Conservation (phyloP, 257 asterid genomes). For the Pogostemon cablin region DNA sequence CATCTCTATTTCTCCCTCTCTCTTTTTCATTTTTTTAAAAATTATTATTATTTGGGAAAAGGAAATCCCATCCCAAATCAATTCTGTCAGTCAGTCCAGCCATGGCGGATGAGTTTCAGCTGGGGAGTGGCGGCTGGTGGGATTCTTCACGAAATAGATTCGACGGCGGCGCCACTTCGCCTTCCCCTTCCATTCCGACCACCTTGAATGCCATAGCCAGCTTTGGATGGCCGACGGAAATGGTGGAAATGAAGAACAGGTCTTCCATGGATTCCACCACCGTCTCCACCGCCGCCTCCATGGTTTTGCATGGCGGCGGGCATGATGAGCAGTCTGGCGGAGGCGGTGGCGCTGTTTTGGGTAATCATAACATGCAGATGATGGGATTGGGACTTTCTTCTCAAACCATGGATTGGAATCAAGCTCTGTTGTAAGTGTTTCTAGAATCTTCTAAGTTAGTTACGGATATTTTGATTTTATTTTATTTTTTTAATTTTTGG, state of each 20-base stretch:
- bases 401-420: constrained; percentile 74
- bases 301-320: constrained; percentile 18
- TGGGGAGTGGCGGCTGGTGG: constrained; percentile 89
- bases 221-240: constrained; percentile 70
- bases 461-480: too few species aligned
- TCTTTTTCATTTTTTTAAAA: too few species aligned
- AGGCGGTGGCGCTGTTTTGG: constrained; percentile 33
- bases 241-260: constrained; percentile 54
- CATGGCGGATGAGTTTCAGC: constrained; percentile 83
- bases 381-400: constrained; percentile 79
- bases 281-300: constrained; percentile 30
- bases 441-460: background rate
- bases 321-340: constrained; percentile 32
- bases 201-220: constrained; percentile 49
- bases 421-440: constrained; percentile 56
- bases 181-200: constrained; percentile 47
- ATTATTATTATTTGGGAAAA: background rate
- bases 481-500: too few species aligned
- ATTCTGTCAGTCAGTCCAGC: background rate
- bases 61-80: background rate
- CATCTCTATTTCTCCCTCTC: constrained; percentile 12
- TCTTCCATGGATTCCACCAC: constrained; percentile 51
- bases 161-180: constrained; percentile 41
- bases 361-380: constrained; percentile 56
- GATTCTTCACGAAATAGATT: constrained; percentile 57